Conservation (phyloP, 225 moss, liverwort and hornwort genomes). For the Lunularia cruciata region DNA sequence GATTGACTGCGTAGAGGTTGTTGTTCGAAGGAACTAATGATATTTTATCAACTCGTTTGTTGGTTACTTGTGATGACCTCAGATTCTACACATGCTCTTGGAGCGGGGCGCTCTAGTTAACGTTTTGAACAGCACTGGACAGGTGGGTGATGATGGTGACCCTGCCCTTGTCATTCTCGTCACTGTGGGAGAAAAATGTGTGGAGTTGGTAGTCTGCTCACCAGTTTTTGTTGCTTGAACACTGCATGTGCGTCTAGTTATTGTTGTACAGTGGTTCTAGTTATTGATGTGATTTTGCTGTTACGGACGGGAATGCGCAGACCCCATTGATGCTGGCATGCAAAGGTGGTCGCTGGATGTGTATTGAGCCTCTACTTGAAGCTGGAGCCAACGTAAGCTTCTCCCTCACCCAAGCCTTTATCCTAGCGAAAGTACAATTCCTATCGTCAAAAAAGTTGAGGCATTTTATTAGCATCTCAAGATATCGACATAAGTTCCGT, state of each 20-base stretch:
- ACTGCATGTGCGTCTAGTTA: not conserved
- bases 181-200: not conserved
- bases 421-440: too few relatives aligned
- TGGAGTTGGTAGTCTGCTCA: too few relatives aligned
- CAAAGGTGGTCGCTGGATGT: slow-evolving; percentile 40
- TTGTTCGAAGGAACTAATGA: too few relatives aligned
- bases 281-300: not conserved
- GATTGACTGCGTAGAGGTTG: not conserved
- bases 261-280: not conserved
- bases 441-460: too few relatives aligned
- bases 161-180: not conserved
- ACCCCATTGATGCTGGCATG: slow-evolving; percentile 62
- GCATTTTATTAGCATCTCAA: too few relatives aligned
- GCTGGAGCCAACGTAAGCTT: slow-evolving; percentile 49
- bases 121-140: slow-evolving; percentile 33
- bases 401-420: not conserved
- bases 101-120: slow-evolving; percentile 49
- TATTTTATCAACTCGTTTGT: not conserved
- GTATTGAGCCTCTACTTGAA: slow-evolving; percentile 45
- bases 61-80: not conserved
- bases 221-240: too few relatives aligned
- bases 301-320: slow-evolving; percentile 26
- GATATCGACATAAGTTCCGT: too few relatives aligned
- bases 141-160: slow-evolving; percentile 20
- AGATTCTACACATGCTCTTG: slow-evolving; percentile 43